Percentiles rank a stretch among this genome's conserved stretches.
These are phyloP conservation scores for Mucuna pruriens DNA, from an alignment of 306 rosid genomes.

Conservation along the genomic window DNA sequence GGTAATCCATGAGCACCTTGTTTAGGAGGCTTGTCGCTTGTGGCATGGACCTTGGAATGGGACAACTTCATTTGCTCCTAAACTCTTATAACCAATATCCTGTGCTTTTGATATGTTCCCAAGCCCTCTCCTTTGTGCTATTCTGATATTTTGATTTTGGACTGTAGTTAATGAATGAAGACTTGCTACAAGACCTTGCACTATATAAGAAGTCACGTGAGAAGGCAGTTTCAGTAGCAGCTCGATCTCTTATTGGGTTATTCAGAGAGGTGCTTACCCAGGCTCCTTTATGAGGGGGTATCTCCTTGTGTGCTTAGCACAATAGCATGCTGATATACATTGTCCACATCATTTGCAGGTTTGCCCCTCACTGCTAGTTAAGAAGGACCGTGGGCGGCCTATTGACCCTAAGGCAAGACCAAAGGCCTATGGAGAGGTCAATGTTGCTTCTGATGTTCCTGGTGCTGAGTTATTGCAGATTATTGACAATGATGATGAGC, in stretches of 20 bases:
- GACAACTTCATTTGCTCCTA: conserved; percentile 17
- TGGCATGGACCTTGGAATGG: conserved; percentile 28
- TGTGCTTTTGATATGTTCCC: conserved; percentile 22
- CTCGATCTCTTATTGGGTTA: conserved; percentile 83
- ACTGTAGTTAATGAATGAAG: conserved; percentile 85
- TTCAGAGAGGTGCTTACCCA: conserved; percentile 72
- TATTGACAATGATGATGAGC: conserved; percentile 44
- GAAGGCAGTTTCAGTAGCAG: conserved; percentile 87
- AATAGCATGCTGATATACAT: neutral
- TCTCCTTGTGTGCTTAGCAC: conserved; percentile 17
- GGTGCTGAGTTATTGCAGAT: conserved; percentile 70
- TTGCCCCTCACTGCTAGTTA: conserved; percentile 85
- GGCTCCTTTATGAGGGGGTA: conserved; percentile 6
- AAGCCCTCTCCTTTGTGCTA: conserved; percentile 6
- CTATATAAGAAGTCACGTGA: conserved; percentile 92
- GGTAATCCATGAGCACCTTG: neutral
- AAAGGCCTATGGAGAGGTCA: conserved; percentile 81
- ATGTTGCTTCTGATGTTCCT: conserved; percentile 65
- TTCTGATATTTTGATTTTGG: conserved; percentile 45
- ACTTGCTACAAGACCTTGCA: conserved; percentile 91
- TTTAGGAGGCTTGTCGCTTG: conserved; percentile 35
- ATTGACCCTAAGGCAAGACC: conserved; percentile 71
- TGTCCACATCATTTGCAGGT: conserved; percentile 54
- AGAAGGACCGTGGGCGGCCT: conserved; percentile 94
- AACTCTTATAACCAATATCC: conserved; percentile 21